These are phyloP conservation scores for Metschnikowia shivogae DNA, from an alignment of 805 yeast genomes.

Conservation along the genomic window DNA sequence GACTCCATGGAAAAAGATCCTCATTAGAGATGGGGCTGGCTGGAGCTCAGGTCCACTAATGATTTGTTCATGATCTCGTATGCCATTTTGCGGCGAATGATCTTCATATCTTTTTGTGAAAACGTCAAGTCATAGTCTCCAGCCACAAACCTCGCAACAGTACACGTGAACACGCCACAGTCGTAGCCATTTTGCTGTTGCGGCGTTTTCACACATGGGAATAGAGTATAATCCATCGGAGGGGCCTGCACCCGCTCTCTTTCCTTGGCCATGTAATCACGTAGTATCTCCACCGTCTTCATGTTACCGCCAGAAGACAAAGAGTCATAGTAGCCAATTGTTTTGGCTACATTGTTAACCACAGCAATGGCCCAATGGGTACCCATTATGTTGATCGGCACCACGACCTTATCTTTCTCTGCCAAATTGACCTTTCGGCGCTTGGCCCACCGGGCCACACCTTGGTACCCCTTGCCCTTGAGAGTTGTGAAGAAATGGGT, in stretches of 20 bases:
- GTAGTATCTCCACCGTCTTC: constrained; percentile 42
- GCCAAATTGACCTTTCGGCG: constrained; percentile 66
- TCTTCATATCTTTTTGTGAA: constrained; percentile 64
- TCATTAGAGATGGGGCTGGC: constrained; percentile 12
- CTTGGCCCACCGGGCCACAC: constrained; percentile 83
- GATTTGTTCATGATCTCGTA: constrained; percentile 45
- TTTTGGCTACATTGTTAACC: constrained; percentile 55
- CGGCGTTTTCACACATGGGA: constrained; percentile 48
- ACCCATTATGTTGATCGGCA: constrained; percentile 79
- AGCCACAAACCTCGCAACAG: constrained; percentile 63
- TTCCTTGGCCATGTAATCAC: constrained; percentile 65
- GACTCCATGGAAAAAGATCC: not conserved
- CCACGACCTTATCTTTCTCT: constrained; percentile 60
- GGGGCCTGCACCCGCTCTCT: constrained; percentile 43
- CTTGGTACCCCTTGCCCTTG: constrained; percentile 65
- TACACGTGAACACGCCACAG: constrained; percentile 92
- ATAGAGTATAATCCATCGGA: constrained; percentile 21
- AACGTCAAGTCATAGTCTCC: constrained; percentile 48
- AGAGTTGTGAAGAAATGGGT: constrained; percentile 84
- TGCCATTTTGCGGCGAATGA: constrained; percentile 65
- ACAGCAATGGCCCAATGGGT: constrained; percentile 93
- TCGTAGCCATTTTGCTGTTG: constrained; percentile 88
- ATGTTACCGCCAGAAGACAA: constrained; percentile 46
- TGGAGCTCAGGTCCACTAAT: constrained; percentile 20
- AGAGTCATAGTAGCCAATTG: constrained; percentile 76